Conservation (phyloP, 1,284 basidiomycete genomes). For the Puccinia polysora region DNA sequence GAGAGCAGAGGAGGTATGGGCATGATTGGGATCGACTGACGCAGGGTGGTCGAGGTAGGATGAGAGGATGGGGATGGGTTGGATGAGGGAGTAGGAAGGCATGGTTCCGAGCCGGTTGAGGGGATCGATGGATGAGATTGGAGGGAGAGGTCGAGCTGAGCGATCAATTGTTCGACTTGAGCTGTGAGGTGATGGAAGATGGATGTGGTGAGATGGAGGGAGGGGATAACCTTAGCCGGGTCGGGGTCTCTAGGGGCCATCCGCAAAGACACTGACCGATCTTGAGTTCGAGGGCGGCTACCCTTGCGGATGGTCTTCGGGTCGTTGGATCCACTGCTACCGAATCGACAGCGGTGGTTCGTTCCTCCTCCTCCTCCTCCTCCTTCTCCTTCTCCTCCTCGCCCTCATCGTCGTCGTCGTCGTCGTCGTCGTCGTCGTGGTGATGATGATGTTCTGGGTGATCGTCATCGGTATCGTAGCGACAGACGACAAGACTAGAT, state of each 20-base stretch:
- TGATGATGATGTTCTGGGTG: not conserved
- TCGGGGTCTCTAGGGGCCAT: no score
- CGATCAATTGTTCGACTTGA: constrained; percentile 18
- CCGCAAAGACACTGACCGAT: constrained; percentile 27
- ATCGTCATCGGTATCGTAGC: constrained; percentile 4
- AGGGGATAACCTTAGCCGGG: no score
- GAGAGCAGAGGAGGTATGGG: not conserved
- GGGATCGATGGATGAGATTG: constrained; percentile 3
- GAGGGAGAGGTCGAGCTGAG: constrained; percentile 19
- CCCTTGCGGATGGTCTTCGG: constrained; percentile 11
- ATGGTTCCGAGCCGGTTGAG: not conserved
- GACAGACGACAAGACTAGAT: constrained; percentile 21
- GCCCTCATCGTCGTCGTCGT: no score
- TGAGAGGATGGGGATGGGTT: not conserved
- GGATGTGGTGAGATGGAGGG: no score
- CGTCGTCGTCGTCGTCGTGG: not conserved
- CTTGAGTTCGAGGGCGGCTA: constrained; percentile 18
- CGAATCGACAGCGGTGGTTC: not conserved
- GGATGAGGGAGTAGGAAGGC: not conserved
- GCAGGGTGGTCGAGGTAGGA: not conserved
- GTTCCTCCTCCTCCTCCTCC: no score
- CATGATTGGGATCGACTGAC: not conserved
- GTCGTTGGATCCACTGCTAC: not conserved
- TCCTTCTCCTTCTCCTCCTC: no score
- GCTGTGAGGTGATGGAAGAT: not conserved